Evolutionary conservation across 1,139 yeast species (phyloP), one percentile per base, ranked within the genome.

Genomic region (Tardiomyces digboiensis): DNA sequence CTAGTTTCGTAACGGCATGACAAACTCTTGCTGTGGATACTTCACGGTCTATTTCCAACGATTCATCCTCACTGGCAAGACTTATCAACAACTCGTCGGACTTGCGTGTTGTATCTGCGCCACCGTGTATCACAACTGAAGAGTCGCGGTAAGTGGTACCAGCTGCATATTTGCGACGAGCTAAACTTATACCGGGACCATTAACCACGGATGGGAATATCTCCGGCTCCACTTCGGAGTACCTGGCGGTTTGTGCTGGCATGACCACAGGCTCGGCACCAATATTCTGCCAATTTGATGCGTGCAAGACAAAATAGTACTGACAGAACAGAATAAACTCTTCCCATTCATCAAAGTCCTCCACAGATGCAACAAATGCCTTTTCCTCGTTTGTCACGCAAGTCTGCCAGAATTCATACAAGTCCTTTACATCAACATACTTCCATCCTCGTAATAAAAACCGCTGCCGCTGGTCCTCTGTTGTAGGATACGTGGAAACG

Each of bases 271-370:
- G n/a, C n/a, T n/a, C n/a, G n/a, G n/a, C n/a, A n/a, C 38, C n/a
- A 33, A 21, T 22, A 23, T 23, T n/a, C 21, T 19, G 16, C 37
- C 19, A 16, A 20, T 33, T 33, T 8, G 37, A 33, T 19, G 88
- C 86, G 60, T 82, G 88, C 3, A 81, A 67, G 29, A 82, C 68
- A 36, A 80, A 69, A 57, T 85, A 85, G 58, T 84, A 93, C 53
- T 83, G 93, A 50, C 88, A 79, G 56, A 83, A 85, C 16, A 82
- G 60, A 22, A 80, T 72, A 51, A 84, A 84, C 59, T 85, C 95
- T 60, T 85, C 95, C 78, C 85, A 75, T 61, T 85, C 95, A 58
- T 85, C 95, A 61, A 85, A 85, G 7, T 75, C 75, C 58, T 85
- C 94, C 21, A 81, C 71, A 2, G 59, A 45, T 13, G 68, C 70